Percentiles rank a stretch among this genome's conserved stretches.
Conservation (phyloP, 257 asterid species). For the Gentiana macrophylla region DNA sequence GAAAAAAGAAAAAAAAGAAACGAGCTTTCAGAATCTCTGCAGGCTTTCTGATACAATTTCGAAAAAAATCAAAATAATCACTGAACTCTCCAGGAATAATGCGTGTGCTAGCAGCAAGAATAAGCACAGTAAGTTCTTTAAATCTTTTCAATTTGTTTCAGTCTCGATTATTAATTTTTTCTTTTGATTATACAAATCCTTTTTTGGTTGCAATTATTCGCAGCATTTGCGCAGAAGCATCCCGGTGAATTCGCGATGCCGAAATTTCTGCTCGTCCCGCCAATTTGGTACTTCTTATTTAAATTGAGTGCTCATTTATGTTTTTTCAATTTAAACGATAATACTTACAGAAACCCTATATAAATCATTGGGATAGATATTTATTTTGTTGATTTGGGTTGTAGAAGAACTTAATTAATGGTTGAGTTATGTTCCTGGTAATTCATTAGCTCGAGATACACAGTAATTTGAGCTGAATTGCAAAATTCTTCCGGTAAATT, state of each 20-base stretch:
- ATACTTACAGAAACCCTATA: not conserved
- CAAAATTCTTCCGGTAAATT: no score
- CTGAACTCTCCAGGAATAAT: conserved; percentile 12
- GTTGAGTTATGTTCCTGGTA: not conserved
- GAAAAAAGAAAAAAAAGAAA: no score
- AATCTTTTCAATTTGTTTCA: not conserved
- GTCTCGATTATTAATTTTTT: not conserved
- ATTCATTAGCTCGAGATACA: not conserved
- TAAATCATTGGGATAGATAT: not conserved
- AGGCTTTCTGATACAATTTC: not conserved
- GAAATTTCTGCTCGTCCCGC: conserved; percentile 29
- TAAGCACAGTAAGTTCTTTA: conserved; percentile 23
- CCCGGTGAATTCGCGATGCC: conserved; percentile 31
- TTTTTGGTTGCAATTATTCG: conserved; percentile 11
- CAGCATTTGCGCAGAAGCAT: conserved; percentile 47
- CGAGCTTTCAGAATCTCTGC: not conserved
- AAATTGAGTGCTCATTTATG: not conserved
- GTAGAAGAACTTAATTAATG: not conserved
- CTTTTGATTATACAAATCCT: not conserved
- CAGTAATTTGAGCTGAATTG: no score
- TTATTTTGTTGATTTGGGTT: not conserved
- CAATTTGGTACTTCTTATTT: conserved; percentile 24
- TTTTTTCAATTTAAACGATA: not conserved
- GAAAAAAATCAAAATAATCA: no score
- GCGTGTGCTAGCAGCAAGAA: conserved; percentile 29